These are phyloP conservation scores for Alternaria incomplexa DNA, from an alignment of 2,329 filamentous ascomycete species.

Conservation along the genomic window DNA sequence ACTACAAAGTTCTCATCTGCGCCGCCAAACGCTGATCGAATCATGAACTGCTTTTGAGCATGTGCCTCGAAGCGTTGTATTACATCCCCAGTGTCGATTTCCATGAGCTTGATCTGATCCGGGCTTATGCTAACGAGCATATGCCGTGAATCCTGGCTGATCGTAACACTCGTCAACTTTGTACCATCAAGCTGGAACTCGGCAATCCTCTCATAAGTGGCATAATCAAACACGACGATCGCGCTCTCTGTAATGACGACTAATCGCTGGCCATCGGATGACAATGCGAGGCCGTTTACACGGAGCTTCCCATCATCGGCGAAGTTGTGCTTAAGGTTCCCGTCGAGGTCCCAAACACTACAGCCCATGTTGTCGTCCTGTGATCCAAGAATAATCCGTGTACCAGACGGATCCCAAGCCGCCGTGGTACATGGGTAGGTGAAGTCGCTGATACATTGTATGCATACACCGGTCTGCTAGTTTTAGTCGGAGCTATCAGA, in stretches of 20 bases:
- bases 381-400: constrained; percentile 74
- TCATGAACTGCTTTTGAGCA: constrained; percentile 76
- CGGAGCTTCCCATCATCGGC: constrained; percentile 66
- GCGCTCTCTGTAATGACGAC: constrained; percentile 76
- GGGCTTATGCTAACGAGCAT: constrained; percentile 83
- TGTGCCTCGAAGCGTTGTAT: constrained; percentile 79
- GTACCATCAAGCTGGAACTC: constrained; percentile 72
- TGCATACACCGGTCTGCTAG: constrained; percentile 55
- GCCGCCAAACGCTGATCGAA: constrained; percentile 84
- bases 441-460: constrained; percentile 69
- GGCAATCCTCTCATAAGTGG: constrained; percentile 75
- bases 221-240: constrained; percentile 82
- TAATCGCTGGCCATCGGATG: constrained; percentile 77
- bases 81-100: constrained; percentile 74
- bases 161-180: constrained; percentile 77
- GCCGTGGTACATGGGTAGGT: constrained; percentile 86
- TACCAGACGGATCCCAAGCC: constrained; percentile 82
- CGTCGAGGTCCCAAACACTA: constrained; percentile 66
- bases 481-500: constrained; percentile 9
- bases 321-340: constrained; percentile 68
- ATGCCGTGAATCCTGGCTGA: constrained; percentile 80
- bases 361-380: constrained; percentile 48
- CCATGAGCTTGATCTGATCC: constrained; percentile 77
- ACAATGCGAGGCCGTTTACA: constrained; percentile 84
- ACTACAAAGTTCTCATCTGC: constrained; percentile 91